Base-by-base conservation (phyloP, 2,329 filamentous ascomycete genomes). In the Colletotrichum sp. region DNA sequence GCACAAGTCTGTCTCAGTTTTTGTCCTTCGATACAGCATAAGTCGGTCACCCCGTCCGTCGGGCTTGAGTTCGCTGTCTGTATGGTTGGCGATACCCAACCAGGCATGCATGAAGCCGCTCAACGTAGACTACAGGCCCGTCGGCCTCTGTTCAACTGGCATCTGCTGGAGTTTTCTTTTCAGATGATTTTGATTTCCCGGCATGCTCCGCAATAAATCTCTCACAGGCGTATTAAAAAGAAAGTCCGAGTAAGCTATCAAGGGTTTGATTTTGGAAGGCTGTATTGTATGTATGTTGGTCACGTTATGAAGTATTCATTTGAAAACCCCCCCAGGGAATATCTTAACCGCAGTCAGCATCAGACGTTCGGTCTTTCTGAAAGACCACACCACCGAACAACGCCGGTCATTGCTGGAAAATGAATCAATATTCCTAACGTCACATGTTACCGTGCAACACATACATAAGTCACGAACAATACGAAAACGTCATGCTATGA, bases 231-330 rank as follows among this genome's bases (percentile, higher is more conserved):
- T n/a, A n/a, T n/a, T n/a, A n/a, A n/a, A n/a, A n/a, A n/a, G n/a
- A n/a, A n/a, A n/a, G n/a, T n/a, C n/a, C n/a, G n/a, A n/a, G 18
- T n/a, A 3, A 12, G 1, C 36, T 39, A 1, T 3, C 0, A 5
- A 39, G 36, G 28, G 4, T 30, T 30, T 30, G 28, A 30, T 30
- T 30, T 30, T 30, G 3, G 28, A 30, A 30, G 28, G 28, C 28
- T 30, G 28, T 30, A 30, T 30, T n/a, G n/a, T n/a, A n/a, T n/a
- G n/a, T n/a, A n/a, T n/a, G n/a, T n/a, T n/a, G n/a, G n/a, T n/a
- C n/a, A n/a, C n/a, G n/a, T n/a, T n/a, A n/a, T n/a, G n/a, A n/a
- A n/a, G n/a, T n/a, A n/a, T n/a, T n/a, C n/a, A n/a, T n/a, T n/a
- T n/a, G n/a, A n/a, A n/a, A n/a, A n/a, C n/a, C n/a, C n/a, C n/a